A percentile compares a stretch with the other conserved stretches of the same genome.
Conservation (phyloP, 73 alveolate species). For the Paramecium bursaria region DNA sequence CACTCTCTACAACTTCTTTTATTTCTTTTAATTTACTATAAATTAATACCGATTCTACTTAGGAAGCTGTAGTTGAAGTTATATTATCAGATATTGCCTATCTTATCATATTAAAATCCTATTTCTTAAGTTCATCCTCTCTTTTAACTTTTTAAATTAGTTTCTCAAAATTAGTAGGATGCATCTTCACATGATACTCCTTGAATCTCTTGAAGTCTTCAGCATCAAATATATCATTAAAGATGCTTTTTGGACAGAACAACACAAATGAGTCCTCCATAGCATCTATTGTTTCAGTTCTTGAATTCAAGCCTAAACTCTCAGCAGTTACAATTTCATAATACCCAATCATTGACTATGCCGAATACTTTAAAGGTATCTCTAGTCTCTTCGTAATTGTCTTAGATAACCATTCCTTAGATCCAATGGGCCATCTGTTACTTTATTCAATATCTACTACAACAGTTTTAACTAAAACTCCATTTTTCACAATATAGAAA, state of each 20-base stretch:
- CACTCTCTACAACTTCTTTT: conserved; percentile 19
- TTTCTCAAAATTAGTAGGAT: conserved; percentile 62
- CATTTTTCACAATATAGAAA: conserved; percentile 66
- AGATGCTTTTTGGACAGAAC: conserved; percentile 13
- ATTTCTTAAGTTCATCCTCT: conserved; percentile 50
- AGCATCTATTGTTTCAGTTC: conserved; percentile 71
- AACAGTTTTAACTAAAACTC: conserved; percentile 47
- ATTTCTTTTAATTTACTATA: conserved; percentile 9
- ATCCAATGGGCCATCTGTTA: conserved; percentile 68
- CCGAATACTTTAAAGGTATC: conserved; percentile 51
- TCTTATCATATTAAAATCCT: conserved; percentile 14
- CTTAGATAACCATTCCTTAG: conserved; percentile 50
- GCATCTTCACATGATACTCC: conserved; percentile 43
- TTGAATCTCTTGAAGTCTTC: conserved; percentile 52
- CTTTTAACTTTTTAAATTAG: conserved; percentile 51
- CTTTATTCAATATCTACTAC: conserved; percentile 59
- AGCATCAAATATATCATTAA: conserved; percentile 63
- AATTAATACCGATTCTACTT: not conserved
- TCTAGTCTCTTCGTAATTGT: conserved; percentile 19
- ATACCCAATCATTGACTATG: conserved; percentile 55
- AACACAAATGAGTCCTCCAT: conserved; percentile 62
- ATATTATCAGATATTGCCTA: conserved; percentile 34
- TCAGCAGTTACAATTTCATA: conserved; percentile 61
- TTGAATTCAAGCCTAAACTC: not conserved
- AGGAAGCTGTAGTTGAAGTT: not conserved